These are phyloP conservation scores for Trypanosoma brucei DNA, from an alignment of 208 protist genomes.

Conservation along the genomic window DNA sequence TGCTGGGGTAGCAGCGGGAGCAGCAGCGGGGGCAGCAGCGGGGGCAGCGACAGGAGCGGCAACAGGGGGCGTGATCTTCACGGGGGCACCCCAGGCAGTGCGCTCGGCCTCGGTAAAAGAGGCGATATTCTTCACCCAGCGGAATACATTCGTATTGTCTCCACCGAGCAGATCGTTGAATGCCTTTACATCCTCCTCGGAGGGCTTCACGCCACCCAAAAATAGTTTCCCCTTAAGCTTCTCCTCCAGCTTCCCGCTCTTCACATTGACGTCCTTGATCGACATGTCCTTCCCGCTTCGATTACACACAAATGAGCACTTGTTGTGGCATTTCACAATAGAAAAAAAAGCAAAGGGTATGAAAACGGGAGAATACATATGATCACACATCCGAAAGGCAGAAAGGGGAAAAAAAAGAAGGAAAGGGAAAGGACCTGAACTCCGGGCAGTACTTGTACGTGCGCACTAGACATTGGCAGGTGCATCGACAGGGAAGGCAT, in stretches of 20 bases:
- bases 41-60: slow-evolving; percentile 20
- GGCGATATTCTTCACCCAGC: slow-evolving; percentile 75
- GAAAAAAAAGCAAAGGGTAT: neutral
- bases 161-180: slow-evolving; percentile 70
- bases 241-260: slow-evolving; percentile 43
- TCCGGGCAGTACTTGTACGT: neutral
- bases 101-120: slow-evolving; percentile 52
- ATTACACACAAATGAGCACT: slow-evolving; percentile 9
- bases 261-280: slow-evolving; percentile 53
- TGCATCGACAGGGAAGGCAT: slow-evolving; percentile 31
- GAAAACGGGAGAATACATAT: neutral
- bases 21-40: slow-evolving; percentile 6
- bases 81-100: slow-evolving; percentile 45
- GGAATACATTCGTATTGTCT: slow-evolving; percentile 43
- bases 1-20: slow-evolving; percentile 10
- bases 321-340: too few relatives aligned
- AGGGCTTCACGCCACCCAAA: slow-evolving; percentile 60
- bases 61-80: slow-evolving; percentile 44
- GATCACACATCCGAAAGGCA: neutral
- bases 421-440: slow-evolving; percentile 9
- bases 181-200: slow-evolving; percentile 57
- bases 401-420: slow-evolving; percentile 17
- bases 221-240: slow-evolving; percentile 61
- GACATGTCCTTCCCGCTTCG: slow-evolving; percentile 29
- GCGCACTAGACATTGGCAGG: neutral